Evolutionary conservation across 2,329 filamentous ascomycete genomes (phyloP), one percentile per base, ranked within the genome.

Genomic region (Aureobasidium namibiae): DNA sequence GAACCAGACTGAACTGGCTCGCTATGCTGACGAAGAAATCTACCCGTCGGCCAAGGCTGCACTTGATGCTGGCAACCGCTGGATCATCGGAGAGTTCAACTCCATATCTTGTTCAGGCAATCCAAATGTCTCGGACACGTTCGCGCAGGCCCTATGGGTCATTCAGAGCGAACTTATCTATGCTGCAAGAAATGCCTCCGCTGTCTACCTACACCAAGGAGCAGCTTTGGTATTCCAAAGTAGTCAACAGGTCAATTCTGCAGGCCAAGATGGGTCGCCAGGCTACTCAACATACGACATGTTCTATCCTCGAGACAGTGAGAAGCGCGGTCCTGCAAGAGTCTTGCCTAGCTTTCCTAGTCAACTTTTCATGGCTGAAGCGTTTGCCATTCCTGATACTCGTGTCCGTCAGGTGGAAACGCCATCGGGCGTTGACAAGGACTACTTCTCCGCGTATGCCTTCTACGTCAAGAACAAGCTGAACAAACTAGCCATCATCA

Each of bases 11-110:
- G 63, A 62, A 16, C 63, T 69, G 0, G 49, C 61, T 8, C 50
- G 59, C 8, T 69, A 69, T 49, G 67, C 67, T 7, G 64, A 66
- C 34, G 63, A 64, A 1, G 67, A 68, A 21, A 68, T 69, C 44
- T 64, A 65, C 13, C 67, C 67, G 3, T 68, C 67, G 0, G 67
- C 66, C 0, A 57, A 65, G 39, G 67, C 67, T 2, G 66, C 67
- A 4, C 61, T 68, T 10, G 66, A 66, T 29, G 61, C 63, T 8
- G 67, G 65, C 21, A 64, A 53, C n/a, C 59, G 61, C 1, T 69
- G 67, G 67, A 64, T 69, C 48, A 69, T 75, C 16, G 74, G 72
- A 38, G 74, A 76, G 61, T 73, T 72, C 65, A 76, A 75, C 66
- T 72, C 69, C 4, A 72, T 76, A 49, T 69, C 73, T 6, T 76